Base-by-base conservation (phyloP, 1,139 yeast genomes). In the Hansenula sp. region DNA sequence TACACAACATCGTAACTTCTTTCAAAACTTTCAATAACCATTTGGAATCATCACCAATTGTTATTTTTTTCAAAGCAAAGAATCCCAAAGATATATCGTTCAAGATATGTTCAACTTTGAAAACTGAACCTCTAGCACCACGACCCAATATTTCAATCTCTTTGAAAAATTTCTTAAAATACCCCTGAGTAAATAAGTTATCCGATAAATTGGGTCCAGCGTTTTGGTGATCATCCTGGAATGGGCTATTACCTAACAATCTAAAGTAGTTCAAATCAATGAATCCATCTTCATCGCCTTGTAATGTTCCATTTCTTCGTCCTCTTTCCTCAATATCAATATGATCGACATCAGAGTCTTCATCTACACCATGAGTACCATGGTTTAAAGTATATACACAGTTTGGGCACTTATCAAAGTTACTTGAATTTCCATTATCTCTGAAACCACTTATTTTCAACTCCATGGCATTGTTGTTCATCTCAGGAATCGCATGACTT, bases 111-210 rank as follows among this genome's bases (percentile, higher is more conserved):
- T 81, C 86, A 9, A 90, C 97, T 56, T 88, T 79, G 58, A 77
- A 84, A 3, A 90, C 96, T 28, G 84, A 79, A 0, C 96, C 96
- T 49, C 88, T 78, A 9, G 95, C 86, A 0, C 96, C 97, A 33
- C 84, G 74, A 0, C 96, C 96, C 27, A 89, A 65, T 3, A 72
- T 60, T 3, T 68, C 63, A 33, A 72, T 59, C 17, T 71, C 68
- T 33, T 69, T 71, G 64, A 89, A 89, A 59, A 89, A 89, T 44
- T 83, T 74, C 30, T 72, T 68, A 54, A 83, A 85, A 60, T 86
- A 86, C 3, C 93, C 93, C 48, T 84, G 91, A 40, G 84, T 81
- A 57, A 86, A 84, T 28, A 36, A 27, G 12, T 16, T 24, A 6
- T 36, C 27, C 28, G 38, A 18, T 28, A 36, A 28, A 5, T 27